Evolutionary conservation across 148 eudicot species (phyloP).

Genomic region (Amaranthus palmeri): DNA sequence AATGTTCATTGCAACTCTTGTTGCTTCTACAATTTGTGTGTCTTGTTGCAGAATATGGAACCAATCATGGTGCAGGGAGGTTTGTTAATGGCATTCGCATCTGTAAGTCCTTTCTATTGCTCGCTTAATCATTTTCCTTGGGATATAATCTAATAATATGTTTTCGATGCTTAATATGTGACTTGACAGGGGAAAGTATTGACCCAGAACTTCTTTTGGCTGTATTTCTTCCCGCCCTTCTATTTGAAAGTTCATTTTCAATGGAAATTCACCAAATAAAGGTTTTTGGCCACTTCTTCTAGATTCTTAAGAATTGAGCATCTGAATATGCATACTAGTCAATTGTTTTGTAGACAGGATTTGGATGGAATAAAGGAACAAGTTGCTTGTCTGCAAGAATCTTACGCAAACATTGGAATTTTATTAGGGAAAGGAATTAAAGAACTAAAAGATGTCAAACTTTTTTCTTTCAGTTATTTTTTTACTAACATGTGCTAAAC

Average conservation of each 20-base stretch:
- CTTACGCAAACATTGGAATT: no score
- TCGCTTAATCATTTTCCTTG: background rate
- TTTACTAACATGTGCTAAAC: no score
- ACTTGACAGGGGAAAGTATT: constrained; percentile 75
- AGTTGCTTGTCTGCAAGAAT: no score
- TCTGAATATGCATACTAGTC: no score
- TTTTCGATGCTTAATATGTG: constrained; percentile 9
- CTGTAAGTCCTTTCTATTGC: constrained; percentile 53
- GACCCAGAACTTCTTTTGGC: constrained; percentile 92
- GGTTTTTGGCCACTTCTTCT: constrained; percentile 35
- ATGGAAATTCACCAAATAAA: constrained; percentile 99
- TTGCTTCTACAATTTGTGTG: background rate
- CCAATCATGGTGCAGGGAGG: constrained; percentile 70
- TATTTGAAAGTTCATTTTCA: constrained; percentile 90
- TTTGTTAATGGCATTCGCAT: constrained; percentile 88
- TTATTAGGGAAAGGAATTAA: no score
- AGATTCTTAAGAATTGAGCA: no score
- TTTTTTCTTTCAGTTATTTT: no score
- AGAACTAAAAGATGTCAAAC: no score
- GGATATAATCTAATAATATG: background rate
- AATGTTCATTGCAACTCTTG: constrained; percentile 5
- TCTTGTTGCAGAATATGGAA: constrained; percentile 72
- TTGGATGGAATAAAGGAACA: no score
- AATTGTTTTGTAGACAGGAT: no score
- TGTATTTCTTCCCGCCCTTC: constrained; percentile 98